Conservation (phyloP, 495 filamentous ascomycete species). For the Penicillium egyptiacum region DNA sequence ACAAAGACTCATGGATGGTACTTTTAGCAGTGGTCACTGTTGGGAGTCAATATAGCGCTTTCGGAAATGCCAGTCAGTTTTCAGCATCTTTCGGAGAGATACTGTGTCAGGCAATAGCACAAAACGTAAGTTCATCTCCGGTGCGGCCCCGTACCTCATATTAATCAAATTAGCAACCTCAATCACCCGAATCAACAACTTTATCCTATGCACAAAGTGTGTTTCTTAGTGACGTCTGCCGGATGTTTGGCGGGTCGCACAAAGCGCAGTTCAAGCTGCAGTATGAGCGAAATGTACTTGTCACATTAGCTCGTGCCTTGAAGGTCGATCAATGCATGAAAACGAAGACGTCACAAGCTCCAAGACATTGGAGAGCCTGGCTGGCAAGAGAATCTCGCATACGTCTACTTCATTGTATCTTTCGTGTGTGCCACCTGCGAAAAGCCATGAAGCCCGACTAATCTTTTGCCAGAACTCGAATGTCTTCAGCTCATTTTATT, state of each 20-base stretch:
- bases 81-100: not conserved
- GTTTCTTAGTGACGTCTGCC: not conserved
- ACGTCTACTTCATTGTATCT: slow-evolving; percentile 2
- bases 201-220: slow-evolving; percentile 1
- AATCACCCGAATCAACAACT: slow-evolving; percentile 4
- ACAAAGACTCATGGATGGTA: not conserved
- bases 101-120: not conserved
- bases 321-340: slow-evolving; percentile 1
- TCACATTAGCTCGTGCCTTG: slow-evolving; percentile 4
- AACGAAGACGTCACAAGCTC: not conserved
- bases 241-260: slow-evolving; percentile 3
- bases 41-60: slow-evolving; percentile 1
- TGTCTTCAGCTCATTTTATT: slow-evolving; percentile 3
- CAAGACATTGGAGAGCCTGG: not conserved
- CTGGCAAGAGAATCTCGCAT: slow-evolving; percentile 6
- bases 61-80: not conserved
- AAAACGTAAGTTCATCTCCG: slow-evolving; percentile 1
- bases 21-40: slow-evolving; percentile 4
- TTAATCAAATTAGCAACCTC: slow-evolving; percentile 3
- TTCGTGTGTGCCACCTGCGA: not conserved
- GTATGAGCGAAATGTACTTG: slow-evolving; percentile 6
- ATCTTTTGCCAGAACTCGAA: not conserved
- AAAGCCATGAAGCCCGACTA: not conserved
- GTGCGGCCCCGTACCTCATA: not conserved
- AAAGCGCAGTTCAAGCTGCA: slow-evolving; percentile 6